Evolutionary conservation across 1,284 basidiomycete species (phyloP).

Genomic region (Microstroma glucosiphilum): DNA sequence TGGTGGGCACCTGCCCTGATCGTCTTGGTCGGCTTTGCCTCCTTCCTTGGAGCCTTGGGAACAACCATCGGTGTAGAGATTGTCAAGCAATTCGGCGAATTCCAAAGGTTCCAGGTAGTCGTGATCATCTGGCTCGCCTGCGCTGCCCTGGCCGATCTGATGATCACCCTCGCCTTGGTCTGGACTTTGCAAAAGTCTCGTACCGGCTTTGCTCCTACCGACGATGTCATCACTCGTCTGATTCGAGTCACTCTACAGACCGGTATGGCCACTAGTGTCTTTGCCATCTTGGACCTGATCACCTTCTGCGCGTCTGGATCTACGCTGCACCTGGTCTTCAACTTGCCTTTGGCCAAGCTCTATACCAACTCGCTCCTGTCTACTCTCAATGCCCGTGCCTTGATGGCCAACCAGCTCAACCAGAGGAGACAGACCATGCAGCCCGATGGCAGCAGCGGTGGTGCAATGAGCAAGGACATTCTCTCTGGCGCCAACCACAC

Average conservation of each 20-base stretch:
- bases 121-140: constrained; percentile 43
- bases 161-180: constrained; percentile 37
- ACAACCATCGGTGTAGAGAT: constrained; percentile 41
- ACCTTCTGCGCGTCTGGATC: constrained; percentile 36
- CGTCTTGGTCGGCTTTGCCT: constrained; percentile 19
- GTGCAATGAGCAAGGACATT: background rate
- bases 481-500: background rate
- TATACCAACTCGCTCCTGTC: constrained; percentile 46
- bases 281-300: constrained; percentile 39
- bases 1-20: constrained; percentile 29
- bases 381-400: constrained; percentile 42
- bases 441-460: background rate
- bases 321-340: constrained; percentile 41
- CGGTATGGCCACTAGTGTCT: constrained; percentile 34
- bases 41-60: constrained; percentile 34
- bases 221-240: constrained; percentile 43
- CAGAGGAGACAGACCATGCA: background rate
- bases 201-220: constrained; percentile 43
- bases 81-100: constrained; percentile 25
- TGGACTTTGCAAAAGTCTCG: constrained; percentile 38
- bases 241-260: constrained; percentile 43
- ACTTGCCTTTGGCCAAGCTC: constrained; percentile 43
- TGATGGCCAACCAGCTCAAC: constrained; percentile 12
- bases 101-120: constrained; percentile 43
- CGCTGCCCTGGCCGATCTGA: constrained; percentile 36